A percentile compares a stretch with the other conserved stretches of the same genome.
phyloP scores from a whole-genome alignment of 2,329 filamentous ascomycete species.

The Fusarium sp. region DNA sequence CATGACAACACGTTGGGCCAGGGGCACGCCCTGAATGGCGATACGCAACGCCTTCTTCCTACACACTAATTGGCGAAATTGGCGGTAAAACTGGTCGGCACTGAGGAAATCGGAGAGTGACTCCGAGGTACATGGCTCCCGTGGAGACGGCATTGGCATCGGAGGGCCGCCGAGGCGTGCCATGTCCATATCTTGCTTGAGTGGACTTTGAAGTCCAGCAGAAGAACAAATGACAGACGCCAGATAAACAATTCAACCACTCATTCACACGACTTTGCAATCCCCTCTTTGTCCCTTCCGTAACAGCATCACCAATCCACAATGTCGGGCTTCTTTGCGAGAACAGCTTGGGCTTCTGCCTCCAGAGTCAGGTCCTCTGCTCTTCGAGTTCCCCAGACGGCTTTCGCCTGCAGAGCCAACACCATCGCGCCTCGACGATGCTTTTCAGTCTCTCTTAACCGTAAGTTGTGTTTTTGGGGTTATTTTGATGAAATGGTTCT shows the following conservation, averaged over 20 bases:
- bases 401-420: conserved; percentile 32
- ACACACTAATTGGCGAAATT: conserved; percentile 6
- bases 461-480: conserved; percentile 19
- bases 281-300: background rate
- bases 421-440: conserved; percentile 39
- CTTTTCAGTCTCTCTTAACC: conserved; percentile 46
- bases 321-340: conserved; percentile 47
- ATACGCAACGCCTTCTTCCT: conserved; percentile 17
- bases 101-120: conserved; percentile 30
- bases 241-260: conserved; percentile 5
- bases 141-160: conserved; percentile 2
- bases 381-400: conserved; percentile 38
- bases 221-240: background rate
- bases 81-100: background rate
- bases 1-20: conserved; percentile 4
- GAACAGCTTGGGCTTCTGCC: conserved; percentile 45
- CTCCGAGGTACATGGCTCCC: conserved; percentile 38
- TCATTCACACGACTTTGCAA: background rate
- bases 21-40: background rate
- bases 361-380: conserved; percentile 43
- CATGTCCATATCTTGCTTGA: conserved; percentile 4
- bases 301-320: conserved; percentile 7
- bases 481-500: background rate
- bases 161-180: conserved; percentile 35
- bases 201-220: conserved; percentile 8